Evolutionary conservation across 768 basidiomycete genomes (phyloP), one percentile per base, ranked within the genome.

Genomic region (Guyanaporus albipodus): DNA sequence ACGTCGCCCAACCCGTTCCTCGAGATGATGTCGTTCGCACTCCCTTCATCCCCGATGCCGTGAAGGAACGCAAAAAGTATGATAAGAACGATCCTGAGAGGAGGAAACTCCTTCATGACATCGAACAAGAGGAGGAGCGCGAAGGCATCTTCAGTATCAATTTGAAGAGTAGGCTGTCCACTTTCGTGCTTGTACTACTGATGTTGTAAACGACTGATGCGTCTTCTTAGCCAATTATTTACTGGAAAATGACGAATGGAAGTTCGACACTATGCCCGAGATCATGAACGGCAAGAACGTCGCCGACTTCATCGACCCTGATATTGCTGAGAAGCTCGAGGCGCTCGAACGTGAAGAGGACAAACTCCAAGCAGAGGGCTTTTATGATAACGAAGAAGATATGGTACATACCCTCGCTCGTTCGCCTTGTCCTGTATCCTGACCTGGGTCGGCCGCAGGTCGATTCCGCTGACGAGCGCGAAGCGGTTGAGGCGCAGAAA

Each of bases 201-300:
- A 24, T 15, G n/a, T n/a, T 8, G 24, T 57, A 10, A 49, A 35
- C 38, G 18, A 36, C 26, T 46, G 41, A n/a, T n/a, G 32, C 22
- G 22, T 39, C 51, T 36, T 37, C 54, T 38, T 70, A 97, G 94
- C 91, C 77, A 80, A 91, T 67, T 98, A 96, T 70, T 47, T 96
- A 22, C 82, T 99, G 48, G 76, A 82, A 19, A 83, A 96, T 62
- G 82, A 87, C 29, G 85, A 89, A 35, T 99, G 96, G 96, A 99
- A 96, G 73, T 74, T 82, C 71, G 96, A 99, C 61, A 76, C 81
- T 54, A 87, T 98, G n/a, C 96, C 96, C n/a, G 96, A 99, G 67
- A 90, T 99, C 61, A 83, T 91, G 85, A 83, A 97, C 56, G 96
- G 96, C 71, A 97, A 97, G 79, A 99, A 99, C 71, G 71, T 98